Evolutionary conservation across 129 eudicot genomes (phyloP).

Genomic region (Saposhnikovia divaricata): DNA sequence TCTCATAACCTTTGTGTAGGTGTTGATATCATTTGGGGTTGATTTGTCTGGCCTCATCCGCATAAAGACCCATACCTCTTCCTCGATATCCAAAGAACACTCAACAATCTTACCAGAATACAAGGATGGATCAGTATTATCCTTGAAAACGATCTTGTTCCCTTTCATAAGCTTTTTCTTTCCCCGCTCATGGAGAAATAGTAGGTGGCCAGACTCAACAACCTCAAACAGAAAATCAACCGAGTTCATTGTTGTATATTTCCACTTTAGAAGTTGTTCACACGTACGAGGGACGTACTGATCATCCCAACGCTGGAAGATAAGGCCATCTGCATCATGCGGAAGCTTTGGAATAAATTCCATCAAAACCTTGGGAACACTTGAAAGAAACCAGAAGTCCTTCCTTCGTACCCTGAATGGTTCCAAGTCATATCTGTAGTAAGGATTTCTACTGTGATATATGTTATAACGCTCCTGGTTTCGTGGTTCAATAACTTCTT

Average conservation of each 20-base stretch:
- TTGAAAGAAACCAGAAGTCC: slow-evolving; percentile 93
- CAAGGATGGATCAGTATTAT: slow-evolving; percentile 51
- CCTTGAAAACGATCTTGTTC: slow-evolving; percentile 57
- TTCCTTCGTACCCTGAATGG: slow-evolving; percentile 97
- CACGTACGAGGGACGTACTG: slow-evolving; percentile 94
- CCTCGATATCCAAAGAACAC: slow-evolving; percentile 72
- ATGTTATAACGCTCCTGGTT: slow-evolving; percentile 58
- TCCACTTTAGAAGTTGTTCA: slow-evolving; percentile 96
- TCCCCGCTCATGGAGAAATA: slow-evolving; percentile 73
- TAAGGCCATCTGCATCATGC: slow-evolving; percentile 95
- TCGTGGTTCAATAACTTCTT: slow-evolving; percentile 84
- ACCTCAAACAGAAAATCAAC: slow-evolving; percentile 95
- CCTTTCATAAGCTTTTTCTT: slow-evolving; percentile 79
- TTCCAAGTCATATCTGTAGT: slow-evolving; percentile 85
- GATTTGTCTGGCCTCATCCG: slow-evolving; percentile 73
- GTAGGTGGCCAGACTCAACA: slow-evolving; percentile 52
- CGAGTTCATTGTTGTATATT: slow-evolving; percentile 85
- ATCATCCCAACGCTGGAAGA: slow-evolving; percentile 99
- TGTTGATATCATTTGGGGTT: slow-evolving; percentile 81
- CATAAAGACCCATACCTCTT: slow-evolving; percentile 74
- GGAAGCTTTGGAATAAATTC: slow-evolving; percentile 93
- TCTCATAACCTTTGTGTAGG: slow-evolving; percentile 86
- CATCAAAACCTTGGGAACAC: slow-evolving; percentile 74
- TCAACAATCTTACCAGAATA: slow-evolving; percentile 79
- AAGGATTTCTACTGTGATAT: slow-evolving; percentile 41